phyloP scores from a whole-genome alignment of 108 stramenopile genomes.

The Mediolabrus comicus region DNA sequence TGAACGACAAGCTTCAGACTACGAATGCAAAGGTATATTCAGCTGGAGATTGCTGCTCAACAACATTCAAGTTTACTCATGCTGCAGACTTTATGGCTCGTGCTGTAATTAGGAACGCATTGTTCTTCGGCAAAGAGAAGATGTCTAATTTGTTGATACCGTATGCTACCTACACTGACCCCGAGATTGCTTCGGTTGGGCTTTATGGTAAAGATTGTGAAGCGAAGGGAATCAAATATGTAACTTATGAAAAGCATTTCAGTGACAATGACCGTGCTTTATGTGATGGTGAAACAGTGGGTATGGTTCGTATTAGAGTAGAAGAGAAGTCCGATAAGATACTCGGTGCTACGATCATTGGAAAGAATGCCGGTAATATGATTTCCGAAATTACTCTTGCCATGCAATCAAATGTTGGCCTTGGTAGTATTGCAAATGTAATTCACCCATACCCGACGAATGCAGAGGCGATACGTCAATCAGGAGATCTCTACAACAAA shows the following conservation, averaged over 20 bases:
- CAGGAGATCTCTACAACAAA: slow-evolving; percentile 65
- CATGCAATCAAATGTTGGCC: slow-evolving; percentile 75
- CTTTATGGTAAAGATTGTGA: slow-evolving; percentile 77
- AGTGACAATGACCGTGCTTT: slow-evolving; percentile 84
- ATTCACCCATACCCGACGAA: slow-evolving; percentile 93
- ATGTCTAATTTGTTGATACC: slow-evolving; percentile 76
- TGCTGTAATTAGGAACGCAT: slow-evolving; percentile 78
- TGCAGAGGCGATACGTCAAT: slow-evolving; percentile 61
- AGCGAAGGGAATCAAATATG: slow-evolving; percentile 57
- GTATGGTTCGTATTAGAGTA: slow-evolving; percentile 84
- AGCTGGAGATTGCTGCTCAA: slow-evolving; percentile 77
- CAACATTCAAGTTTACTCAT: slow-evolving; percentile 87
- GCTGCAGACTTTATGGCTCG: slow-evolving; percentile 88
- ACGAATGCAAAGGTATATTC: slow-evolving; percentile 69
- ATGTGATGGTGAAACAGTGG: slow-evolving; percentile 69
- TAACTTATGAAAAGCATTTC: slow-evolving; percentile 66
- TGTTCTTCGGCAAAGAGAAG: slow-evolving; percentile 81
- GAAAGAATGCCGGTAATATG: slow-evolving; percentile 84
- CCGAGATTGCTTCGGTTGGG: slow-evolving; percentile 90
- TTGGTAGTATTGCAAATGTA: slow-evolving; percentile 64
- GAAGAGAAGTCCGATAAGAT: slow-evolving; percentile 73
- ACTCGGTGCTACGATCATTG: slow-evolving; percentile 84
- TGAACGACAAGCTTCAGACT: slow-evolving; percentile 82
- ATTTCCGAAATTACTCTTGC: slow-evolving; percentile 84
- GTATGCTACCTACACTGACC: slow-evolving; percentile 86